Base-by-base conservation (phyloP, 2,329 filamentous ascomycete genomes). In the Fusarium xyrophilum region DNA sequence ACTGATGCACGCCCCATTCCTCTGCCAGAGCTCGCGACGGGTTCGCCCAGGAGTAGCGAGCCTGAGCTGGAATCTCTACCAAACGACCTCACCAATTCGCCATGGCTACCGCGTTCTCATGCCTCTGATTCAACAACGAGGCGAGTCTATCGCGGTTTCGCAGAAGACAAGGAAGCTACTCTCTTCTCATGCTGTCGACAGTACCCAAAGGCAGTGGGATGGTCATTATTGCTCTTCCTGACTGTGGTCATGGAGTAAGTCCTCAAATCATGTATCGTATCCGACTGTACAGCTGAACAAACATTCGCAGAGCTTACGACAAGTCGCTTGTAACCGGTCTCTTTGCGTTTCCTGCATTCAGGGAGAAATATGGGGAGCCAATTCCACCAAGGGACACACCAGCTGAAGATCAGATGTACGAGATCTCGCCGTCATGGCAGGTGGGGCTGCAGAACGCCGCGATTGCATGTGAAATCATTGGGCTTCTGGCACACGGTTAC, bases 401-500 rank as follows among this genome's bases (percentile, higher is more conserved):
- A 5, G 21, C 23, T 6, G 74, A 71, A 14, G 68, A 70, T 6
- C 81, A 81, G 47, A 73, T 46, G n/a, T 71, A 70, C n/a, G 68
- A 82, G 63, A 75, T 84, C 35, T 75, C 68, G 11, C 65, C 70
- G 5, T 36, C 50, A 7, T 73, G 68, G 70, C 70, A 73, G 46
- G 73, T 73, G 68, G 70, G 68, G 6, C 44, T 72, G 25, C 68
- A 69, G 11, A 72, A 73, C 28, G 65, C 65, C 3, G 70, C 70
- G 14, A 58, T 72, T 47, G 63, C 38, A 6, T 73, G 58, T 44
- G 70, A 72, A 44, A 71, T 72, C 21, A 40, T 83, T 3, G 82
- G 82, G 1, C 73, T 83, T 5, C 71, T 82, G 39, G 63, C 80
- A 23, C 80, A 79, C 50, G 82, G 82, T 7, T 77, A 77, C 54